Percentiles rank a stretch among this genome's conserved stretches.
phyloP scores from a whole-genome alignment of 2,329 filamentous ascomycete genomes.

The Fusarium nodosum region DNA sequence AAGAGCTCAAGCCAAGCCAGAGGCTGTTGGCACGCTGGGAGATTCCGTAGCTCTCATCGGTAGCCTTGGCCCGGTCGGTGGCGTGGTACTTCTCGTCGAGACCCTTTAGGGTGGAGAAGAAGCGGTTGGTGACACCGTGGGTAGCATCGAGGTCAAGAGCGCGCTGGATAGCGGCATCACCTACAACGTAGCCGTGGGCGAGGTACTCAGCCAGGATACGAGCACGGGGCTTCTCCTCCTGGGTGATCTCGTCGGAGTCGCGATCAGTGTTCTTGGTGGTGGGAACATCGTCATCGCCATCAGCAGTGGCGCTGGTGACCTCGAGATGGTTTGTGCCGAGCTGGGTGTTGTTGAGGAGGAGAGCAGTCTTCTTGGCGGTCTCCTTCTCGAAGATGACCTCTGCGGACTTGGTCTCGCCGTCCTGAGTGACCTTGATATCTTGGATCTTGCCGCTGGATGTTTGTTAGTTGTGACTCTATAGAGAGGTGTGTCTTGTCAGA shows the following conservation, averaged over 20 bases:
- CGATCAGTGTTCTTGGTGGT: slow-evolving; percentile 68
- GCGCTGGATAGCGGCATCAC: slow-evolving; percentile 78
- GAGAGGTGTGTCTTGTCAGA: background rate
- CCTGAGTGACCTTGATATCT: slow-evolving; percentile 79
- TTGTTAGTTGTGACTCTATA: slow-evolving; percentile 35
- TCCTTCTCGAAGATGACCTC: slow-evolving; percentile 98
- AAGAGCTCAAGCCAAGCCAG: slow-evolving; percentile 78
- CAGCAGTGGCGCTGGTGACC: slow-evolving; percentile 75
- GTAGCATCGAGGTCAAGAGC: slow-evolving; percentile 91
- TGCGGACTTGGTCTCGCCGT: slow-evolving; percentile 80
- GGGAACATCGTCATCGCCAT: slow-evolving; percentile 73
- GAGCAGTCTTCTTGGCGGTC: slow-evolving; percentile 95
- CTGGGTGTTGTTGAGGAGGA: slow-evolving; percentile 96
- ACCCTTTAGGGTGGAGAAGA: slow-evolving; percentile 79
- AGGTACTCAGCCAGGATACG: slow-evolving; percentile 97
- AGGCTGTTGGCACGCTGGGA: slow-evolving; percentile 76
- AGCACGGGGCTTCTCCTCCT: slow-evolving; percentile 96
- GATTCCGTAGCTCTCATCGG: slow-evolving; percentile 89
- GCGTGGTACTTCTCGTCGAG: slow-evolving; percentile 91
- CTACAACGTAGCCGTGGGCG: slow-evolving; percentile 91
- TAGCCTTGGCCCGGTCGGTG: slow-evolving; percentile 84
- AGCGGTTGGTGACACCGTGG: slow-evolving; percentile 86
- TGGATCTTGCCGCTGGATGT: slow-evolving; percentile 86
- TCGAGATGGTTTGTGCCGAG: slow-evolving; percentile 88
- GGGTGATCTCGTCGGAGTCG: slow-evolving; percentile 79